Conservation (phyloP, 2,329 filamentous ascomycete genomes). For the Immersiporthe knoxdaviesiana region DNA sequence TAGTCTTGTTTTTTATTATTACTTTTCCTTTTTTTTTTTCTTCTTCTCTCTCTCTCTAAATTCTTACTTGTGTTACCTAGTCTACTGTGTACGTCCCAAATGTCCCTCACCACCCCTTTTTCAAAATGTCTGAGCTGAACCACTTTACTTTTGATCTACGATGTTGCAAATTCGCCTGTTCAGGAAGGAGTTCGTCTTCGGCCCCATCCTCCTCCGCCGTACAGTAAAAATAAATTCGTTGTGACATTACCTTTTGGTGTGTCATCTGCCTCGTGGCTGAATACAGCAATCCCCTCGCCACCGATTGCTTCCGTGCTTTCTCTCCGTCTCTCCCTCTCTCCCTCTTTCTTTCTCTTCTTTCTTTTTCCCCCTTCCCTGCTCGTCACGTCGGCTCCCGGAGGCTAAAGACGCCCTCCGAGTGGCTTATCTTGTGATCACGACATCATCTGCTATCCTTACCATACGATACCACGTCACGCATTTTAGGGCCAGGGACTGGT, state of each 20-base stretch:
- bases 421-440: conserved; percentile 9
- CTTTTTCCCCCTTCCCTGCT: not conserved
- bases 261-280: not conserved
- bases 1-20: not conserved
- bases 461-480: not conserved
- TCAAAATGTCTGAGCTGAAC: not conserved
- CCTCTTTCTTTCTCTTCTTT: not conserved
- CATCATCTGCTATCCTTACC: not conserved
- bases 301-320: not conserved
- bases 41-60: not conserved
- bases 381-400: not conserved
- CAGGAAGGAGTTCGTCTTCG: conserved; percentile 11
- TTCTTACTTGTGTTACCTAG: no score
- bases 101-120: no score
- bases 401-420: conserved; percentile 8
- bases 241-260: not conserved
- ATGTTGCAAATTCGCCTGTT: conserved; percentile 3
- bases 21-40: no score
- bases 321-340: no score
- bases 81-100: no score
- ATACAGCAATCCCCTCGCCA: conserved; percentile 1
- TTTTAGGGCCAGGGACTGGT: not conserved
- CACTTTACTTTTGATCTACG: not conserved
- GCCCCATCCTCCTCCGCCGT: not conserved
- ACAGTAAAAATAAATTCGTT: not conserved